phyloP scores from a whole-genome alignment of 768 basidiomycete species.

The Termitomyces sp. region DNA sequence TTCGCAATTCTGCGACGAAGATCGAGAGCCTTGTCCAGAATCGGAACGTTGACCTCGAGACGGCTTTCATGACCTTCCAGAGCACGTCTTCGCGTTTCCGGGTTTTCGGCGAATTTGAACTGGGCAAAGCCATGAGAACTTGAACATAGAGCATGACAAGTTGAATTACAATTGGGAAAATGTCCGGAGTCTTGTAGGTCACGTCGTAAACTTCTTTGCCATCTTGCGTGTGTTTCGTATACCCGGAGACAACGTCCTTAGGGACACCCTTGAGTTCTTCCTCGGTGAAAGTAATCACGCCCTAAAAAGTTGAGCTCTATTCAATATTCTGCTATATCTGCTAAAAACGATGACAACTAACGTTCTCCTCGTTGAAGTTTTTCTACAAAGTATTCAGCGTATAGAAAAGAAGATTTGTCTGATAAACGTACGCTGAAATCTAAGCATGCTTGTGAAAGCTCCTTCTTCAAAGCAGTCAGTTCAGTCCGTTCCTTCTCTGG shows the following conservation, averaged over 20 bases:
- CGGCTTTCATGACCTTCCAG: constrained; percentile 66
- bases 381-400: constrained; percentile 36
- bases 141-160: not conserved
- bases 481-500: constrained; percentile 55
- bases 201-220: constrained; percentile 60
- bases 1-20: constrained; percentile 66
- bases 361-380: constrained; percentile 89
- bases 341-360: constrained; percentile 20
- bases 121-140: constrained; percentile 19
- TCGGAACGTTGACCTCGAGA: constrained; percentile 60
- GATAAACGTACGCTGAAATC: constrained; percentile 64
- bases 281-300: constrained; percentile 54
- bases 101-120: constrained; percentile 78
- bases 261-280: constrained; percentile 82
- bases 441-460: constrained; percentile 69
- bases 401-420: not conserved
- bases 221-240: constrained; percentile 56
- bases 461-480: constrained; percentile 64
- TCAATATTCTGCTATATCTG: not conserved
- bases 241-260: constrained; percentile 73
- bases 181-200: constrained; percentile 80
- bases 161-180: constrained; percentile 64
- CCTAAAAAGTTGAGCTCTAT: constrained; percentile 30
- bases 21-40: constrained; percentile 62
- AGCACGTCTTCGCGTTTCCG: constrained; percentile 62